phyloP scores from a whole-genome alignment of 2,329 filamentous ascomycete species.

The Aspergillus sp. region DNA sequence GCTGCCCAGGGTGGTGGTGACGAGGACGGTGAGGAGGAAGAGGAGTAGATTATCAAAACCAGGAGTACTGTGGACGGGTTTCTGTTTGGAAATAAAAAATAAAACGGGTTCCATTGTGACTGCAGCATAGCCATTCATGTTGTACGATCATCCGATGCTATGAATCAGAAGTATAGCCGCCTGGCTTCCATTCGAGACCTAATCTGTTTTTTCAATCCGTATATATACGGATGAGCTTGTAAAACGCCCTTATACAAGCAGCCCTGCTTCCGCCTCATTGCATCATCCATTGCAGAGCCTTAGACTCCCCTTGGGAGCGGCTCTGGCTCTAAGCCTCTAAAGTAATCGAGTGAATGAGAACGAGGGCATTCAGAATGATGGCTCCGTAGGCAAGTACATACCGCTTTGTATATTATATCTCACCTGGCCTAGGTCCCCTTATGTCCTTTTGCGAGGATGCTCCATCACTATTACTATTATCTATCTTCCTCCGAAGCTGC shows the following conservation, averaged over 20 bases:
- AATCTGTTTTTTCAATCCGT: constrained; percentile 3
- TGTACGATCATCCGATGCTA: constrained; percentile 33
- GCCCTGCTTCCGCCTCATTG: background rate
- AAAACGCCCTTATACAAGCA: background rate
- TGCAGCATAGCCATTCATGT: constrained; percentile 33
- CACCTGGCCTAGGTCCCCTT: too few species aligned
- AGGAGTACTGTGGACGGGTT: constrained; percentile 30
- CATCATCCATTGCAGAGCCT: too few species aligned
- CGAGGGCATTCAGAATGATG: too few species aligned
- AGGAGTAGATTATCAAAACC: constrained; percentile 39
- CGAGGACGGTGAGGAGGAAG: constrained; percentile 74
- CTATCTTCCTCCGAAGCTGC: too few species aligned
- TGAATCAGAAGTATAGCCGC: constrained; percentile 27
- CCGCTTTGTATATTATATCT: too few species aligned
- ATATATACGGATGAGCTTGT: background rate
- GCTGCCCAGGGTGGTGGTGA: constrained; percentile 65
- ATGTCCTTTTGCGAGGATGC: too few species aligned
- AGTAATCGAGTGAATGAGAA: too few species aligned
- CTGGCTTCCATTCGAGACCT: constrained; percentile 29
- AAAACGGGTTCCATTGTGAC: constrained; percentile 27
- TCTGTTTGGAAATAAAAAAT: constrained; percentile 26
- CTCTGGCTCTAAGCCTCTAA: too few species aligned
- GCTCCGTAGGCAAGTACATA: too few species aligned
- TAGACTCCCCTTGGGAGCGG: too few species aligned
- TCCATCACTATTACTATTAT: too few species aligned